Base-by-base conservation (phyloP, 208 protist species). In the Acanthamoeba royreba region DNA sequence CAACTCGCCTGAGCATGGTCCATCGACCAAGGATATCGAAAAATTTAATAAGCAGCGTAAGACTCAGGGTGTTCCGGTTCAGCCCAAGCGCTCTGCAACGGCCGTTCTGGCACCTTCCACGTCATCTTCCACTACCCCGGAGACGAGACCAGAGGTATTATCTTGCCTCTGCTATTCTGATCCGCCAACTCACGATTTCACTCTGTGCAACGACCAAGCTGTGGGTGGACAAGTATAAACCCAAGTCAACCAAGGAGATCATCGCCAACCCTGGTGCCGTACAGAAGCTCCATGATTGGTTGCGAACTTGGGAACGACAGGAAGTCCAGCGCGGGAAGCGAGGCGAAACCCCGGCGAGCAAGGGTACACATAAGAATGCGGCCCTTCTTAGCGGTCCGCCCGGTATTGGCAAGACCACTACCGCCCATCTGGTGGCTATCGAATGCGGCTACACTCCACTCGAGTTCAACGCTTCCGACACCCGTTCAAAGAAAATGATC, bases 401-500 rank as follows among this genome's bases (percentile, higher is more conserved):
- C 0, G 99, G 99, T 11, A 98, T 99, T 49, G 99, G 99, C 85
- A 99, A 99, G 97, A 99, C 99, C 28, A 99, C 99, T 0, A 96
- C 98, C 0, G 99, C 99, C 4, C 95, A 98, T 49, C 91, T 99
- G 15, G 97, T 99, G 1, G 97, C 97, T 9, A 92, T 74, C 0
- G 97, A 98, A 77, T 92, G 96, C 17, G 99, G 99, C 3, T 99
- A 96, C 77, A 93, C 98, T 31, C 94, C 97, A 8, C 96, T 99
- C 9, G 99, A 99, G 97, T 98, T 99, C 92, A 99, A 99, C 96
- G 99, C 99, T 0, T 99, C 97, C 94, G 99, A 99, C 95, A 98
- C 98, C 25, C 98, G 99, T 69, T 99, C 97, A 92, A 98, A 99
- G 90, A 98, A 98, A 83, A 95, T 95, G 25, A 95, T 99, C 17